Percentiles rank a stretch among this genome's conserved stretches.
Conservation (phyloP, 495 filamentous ascomycete species). For the Chaetomium tenue region DNA sequence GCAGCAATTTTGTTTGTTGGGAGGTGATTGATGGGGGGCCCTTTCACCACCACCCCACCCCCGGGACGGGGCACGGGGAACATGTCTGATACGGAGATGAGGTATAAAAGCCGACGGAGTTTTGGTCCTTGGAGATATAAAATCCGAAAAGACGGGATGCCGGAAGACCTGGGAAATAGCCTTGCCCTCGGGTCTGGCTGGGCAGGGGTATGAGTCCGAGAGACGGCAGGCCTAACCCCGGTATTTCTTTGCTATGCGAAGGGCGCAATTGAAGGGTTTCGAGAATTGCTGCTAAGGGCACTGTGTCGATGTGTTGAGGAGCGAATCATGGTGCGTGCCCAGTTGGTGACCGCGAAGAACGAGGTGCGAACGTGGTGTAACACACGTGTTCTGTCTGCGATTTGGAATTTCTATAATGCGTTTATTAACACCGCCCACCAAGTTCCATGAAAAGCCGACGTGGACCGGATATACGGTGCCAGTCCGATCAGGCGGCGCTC, state of each 20-base stretch:
- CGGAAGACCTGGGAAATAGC: neutral
- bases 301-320: neutral
- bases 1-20: neutral
- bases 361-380: neutral
- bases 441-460: neutral
- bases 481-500: neutral
- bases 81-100: neutral
- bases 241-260: neutral
- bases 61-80: too few species aligned
- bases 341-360: neutral
- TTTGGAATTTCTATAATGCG: neutral
- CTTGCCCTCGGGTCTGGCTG: neutral
- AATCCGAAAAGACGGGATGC: neutral
- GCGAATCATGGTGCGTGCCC: conserved; percentile 12
- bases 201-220: conserved; percentile 6
- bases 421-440: neutral
- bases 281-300: neutral
- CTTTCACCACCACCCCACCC: neutral
- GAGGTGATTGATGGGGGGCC: neutral
- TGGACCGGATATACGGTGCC: neutral
- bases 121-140: neutral
- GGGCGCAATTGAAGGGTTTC: conserved; percentile 9
- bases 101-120: conserved; percentile 2
- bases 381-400: neutral
- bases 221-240: neutral